Percentiles rank a stretch among this genome's conserved stretches.
phyloP scores from a whole-genome alignment of 192 early-diverging fungal species.

The Backusella mclennaniae region DNA sequence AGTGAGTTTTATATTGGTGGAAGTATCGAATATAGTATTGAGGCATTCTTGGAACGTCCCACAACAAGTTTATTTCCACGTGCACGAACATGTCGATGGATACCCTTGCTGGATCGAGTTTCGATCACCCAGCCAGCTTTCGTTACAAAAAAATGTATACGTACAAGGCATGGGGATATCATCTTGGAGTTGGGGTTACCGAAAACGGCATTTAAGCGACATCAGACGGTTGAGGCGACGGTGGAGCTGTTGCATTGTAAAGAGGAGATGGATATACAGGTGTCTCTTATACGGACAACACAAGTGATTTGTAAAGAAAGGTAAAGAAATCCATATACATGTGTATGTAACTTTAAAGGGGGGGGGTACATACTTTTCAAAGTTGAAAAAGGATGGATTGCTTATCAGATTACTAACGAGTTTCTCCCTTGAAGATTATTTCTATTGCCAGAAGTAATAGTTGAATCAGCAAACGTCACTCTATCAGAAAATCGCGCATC shows the following conservation, averaged over 20 bases:
- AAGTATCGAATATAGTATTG: background rate
- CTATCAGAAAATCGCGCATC: background rate
- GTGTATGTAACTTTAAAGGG: background rate
- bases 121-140: background rate
- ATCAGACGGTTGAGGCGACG: background rate
- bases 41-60: background rate
- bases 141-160: background rate
- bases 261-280: background rate
- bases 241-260: background rate
- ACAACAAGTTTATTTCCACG: slow-evolving; percentile 4
- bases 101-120: background rate
- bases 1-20: background rate
- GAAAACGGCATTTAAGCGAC: background rate
- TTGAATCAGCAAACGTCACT: background rate
- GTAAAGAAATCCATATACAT: background rate
- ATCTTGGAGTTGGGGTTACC: background rate
- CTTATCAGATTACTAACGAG: too few relatives aligned
- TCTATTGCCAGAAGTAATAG: background rate
- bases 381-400: too few relatives aligned
- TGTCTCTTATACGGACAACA: background rate
- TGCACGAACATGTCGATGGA: background rate
- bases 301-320: slow-evolving; percentile 1
- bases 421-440: background rate
- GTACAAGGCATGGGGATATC: background rate
- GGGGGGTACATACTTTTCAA: too few relatives aligned